phyloP scores from a whole-genome alignment of 305 asterid species.

The Fraxinus albicans region DNA sequence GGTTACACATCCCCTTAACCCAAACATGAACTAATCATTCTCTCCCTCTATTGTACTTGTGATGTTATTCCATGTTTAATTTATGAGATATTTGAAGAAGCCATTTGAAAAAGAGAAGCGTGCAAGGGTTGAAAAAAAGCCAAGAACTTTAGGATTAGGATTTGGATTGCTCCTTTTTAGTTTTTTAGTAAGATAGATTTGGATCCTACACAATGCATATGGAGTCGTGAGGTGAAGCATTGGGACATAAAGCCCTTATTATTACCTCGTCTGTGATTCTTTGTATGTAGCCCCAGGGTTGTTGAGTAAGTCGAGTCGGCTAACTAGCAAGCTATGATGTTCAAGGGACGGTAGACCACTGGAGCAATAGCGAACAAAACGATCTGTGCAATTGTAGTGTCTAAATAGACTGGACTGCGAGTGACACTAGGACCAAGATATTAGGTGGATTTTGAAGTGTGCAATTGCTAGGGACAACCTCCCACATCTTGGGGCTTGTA shows the following conservation, averaged over 20 bases:
- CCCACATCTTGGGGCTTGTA: background rate
- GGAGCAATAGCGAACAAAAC: background rate
- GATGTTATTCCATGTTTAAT: background rate
- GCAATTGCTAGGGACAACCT: background rate
- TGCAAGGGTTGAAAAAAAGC: background rate
- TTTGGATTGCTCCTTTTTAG: background rate
- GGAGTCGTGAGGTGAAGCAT: background rate
- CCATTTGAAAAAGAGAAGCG: background rate
- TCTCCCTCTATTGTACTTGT: background rate
- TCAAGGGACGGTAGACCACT: background rate
- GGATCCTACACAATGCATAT: background rate
- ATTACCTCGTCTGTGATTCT: background rate
- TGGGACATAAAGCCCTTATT: background rate
- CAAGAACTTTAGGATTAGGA: background rate
- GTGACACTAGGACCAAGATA: background rate
- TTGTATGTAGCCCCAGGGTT: background rate
- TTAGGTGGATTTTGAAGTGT: background rate
- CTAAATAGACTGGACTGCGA: background rate
- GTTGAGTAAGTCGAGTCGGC: background rate
- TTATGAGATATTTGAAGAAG: background rate
- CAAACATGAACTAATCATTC: background rate
- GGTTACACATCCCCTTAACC: background rate
- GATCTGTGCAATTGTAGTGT: background rate
- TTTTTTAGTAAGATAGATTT: background rate
- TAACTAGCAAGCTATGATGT: background rate